phyloP scores from a whole-genome alignment of 345 rosid genomes.

The Citrus mangshanensis region DNA sequence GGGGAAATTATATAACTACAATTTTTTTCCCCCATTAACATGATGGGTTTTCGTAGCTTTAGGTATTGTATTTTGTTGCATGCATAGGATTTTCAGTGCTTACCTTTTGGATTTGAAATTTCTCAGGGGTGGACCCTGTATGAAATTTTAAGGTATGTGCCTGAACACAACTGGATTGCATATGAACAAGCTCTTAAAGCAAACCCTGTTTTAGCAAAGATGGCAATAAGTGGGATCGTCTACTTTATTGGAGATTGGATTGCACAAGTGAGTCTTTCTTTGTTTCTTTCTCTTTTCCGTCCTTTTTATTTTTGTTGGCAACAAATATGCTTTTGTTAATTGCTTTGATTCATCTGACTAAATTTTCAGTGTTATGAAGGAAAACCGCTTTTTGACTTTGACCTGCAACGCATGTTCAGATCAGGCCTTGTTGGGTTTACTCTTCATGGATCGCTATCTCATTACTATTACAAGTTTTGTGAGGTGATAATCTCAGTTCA shows the following conservation, averaged over 20 bases:
- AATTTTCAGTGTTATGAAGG: conserved; percentile 80
- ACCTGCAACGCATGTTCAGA: conserved; percentile 60
- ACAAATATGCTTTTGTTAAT: neutral
- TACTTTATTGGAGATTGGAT: conserved; percentile 93
- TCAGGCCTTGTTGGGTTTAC: conserved; percentile 93
- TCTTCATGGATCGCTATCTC: conserved; percentile 94
- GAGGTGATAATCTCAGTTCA: conserved; percentile 49
- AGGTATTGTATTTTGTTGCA: neutral
- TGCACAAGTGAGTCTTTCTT: conserved; percentile 62
- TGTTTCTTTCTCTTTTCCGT: neutral
- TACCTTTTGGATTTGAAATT: conserved; percentile 3
- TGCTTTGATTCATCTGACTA: neutral
- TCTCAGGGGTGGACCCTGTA: conserved; percentile 91
- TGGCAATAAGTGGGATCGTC: conserved; percentile 91
- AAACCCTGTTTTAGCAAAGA: conserved; percentile 90
- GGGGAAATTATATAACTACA: no score
- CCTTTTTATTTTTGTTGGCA: neutral
- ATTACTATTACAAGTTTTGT: conserved; percentile 83
- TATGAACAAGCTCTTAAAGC: conserved; percentile 82
- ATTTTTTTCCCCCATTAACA: neutral
- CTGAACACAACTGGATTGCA: conserved; percentile 91
- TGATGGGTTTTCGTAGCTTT: neutral
- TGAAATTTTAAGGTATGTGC: conserved; percentile 77
- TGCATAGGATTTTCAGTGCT: neutral
- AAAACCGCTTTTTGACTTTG: conserved; percentile 74